Conservation (phyloP, 2,329 filamentous ascomycete species). For the Paecilomyces variotii region DNA sequence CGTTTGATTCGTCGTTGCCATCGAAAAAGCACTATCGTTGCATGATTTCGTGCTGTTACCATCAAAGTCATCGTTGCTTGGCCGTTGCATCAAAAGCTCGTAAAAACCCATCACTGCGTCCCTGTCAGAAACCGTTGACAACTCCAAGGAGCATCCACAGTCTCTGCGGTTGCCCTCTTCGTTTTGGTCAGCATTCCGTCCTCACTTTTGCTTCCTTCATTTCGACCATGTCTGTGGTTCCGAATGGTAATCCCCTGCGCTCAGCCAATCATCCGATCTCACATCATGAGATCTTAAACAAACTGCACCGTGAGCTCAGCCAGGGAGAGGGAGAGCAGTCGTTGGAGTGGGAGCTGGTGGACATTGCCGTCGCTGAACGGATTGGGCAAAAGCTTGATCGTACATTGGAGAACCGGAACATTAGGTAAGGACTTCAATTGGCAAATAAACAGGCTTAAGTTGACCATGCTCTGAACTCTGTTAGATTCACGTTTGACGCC, state of each 20-base stretch:
- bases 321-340: not conserved
- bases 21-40: no score
- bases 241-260: not conserved
- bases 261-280: not conserved
- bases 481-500: slow-evolving; percentile 1
- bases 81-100: not conserved
- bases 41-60: no score
- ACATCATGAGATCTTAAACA: not conserved
- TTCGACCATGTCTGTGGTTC: not conserved
- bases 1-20: no score
- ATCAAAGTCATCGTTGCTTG: no score
- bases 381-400: not conserved
- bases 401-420: not conserved
- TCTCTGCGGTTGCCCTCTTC: not conserved
- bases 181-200: not conserved
- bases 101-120: not conserved
- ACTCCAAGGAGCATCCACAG: no score
- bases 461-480: not conserved
- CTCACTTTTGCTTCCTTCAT: not conserved
- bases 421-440: not conserved
- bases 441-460: not conserved
- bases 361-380: not conserved
- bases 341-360: not conserved
- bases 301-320: not conserved
- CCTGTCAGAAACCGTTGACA: no score